Conservation (phyloP, 164 flowering plant species). For the Chloranthus sessilifolius region DNA sequence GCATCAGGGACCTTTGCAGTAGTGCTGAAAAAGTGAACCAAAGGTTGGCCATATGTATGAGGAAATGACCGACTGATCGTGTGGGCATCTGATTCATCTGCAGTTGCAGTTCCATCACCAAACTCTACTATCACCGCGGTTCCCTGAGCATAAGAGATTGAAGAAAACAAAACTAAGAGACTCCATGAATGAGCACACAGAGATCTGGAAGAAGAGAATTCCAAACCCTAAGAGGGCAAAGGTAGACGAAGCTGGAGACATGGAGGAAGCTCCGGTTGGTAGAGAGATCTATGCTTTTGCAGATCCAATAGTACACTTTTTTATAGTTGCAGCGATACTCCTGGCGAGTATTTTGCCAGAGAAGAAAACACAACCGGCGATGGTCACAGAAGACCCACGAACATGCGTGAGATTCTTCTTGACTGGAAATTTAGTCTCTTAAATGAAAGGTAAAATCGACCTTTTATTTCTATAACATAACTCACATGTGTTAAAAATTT, state of each 20-base stretch:
- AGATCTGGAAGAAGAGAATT: background rate
- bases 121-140: conserved; percentile 90
- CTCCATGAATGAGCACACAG: no score
- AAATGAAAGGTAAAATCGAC: no score
- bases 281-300: conserved; percentile 67
- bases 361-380: no score
- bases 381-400: no score
- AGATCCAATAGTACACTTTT: conserved; percentile 89
- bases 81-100: conserved; percentile 60
- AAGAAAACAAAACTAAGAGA: background rate
- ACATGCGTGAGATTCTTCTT: no score
- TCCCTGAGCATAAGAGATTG: conserved; percentile 43
- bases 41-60: conserved; percentile 85
- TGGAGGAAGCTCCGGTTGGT: conserved; percentile 88
- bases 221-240: no score
- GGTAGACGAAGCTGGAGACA: conserved; percentile 82
- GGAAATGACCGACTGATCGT: conserved; percentile 63
- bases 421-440: no score
- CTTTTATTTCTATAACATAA: no score
- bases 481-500: no score
- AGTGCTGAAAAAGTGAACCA: conserved; percentile 85
- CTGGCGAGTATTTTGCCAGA: no score
- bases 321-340: no score
- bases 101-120: conserved; percentile 74
- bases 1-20: conserved; percentile 81